A percentile compares a stretch with the other conserved stretches of the same genome.
Evolutionary conservation across 495 filamentous ascomycete genomes (phyloP).

Genomic region (Rusavskia elegans): DNA sequence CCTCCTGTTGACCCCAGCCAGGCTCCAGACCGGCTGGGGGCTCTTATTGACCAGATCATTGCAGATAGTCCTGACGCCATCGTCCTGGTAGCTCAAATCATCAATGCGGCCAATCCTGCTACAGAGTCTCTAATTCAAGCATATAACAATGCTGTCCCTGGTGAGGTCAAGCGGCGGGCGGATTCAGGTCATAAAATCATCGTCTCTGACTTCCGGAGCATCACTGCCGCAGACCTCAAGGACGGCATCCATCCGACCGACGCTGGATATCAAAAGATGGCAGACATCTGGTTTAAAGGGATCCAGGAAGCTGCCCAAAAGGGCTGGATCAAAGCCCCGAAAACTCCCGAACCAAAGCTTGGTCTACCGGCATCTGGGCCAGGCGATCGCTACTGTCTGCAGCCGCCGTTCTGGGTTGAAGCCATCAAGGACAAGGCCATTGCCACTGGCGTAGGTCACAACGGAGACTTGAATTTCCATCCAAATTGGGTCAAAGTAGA

Average conservation of each 20-base stretch:
- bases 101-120: constrained; percentile 13
- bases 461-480: not conserved
- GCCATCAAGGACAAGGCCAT: not conserved
- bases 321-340: constrained; percentile 21
- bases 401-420: not conserved
- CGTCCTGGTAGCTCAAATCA: constrained; percentile 22
- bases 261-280: constrained; percentile 30
- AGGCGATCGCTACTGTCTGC: constrained; percentile 4
- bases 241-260: constrained; percentile 27
- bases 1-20: not conserved
- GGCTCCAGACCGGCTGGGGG: constrained; percentile 16
- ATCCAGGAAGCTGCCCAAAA: constrained; percentile 20
- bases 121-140: constrained; percentile 14
- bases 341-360: constrained; percentile 10
- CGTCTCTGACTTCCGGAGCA: constrained; percentile 16
- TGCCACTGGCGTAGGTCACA: not conserved
- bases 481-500: not conserved
- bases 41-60: constrained; percentile 19
- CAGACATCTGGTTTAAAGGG: constrained; percentile 25
- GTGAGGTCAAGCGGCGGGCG: constrained; percentile 14
- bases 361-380: constrained; percentile 16
- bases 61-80: constrained; percentile 18
- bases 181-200: constrained; percentile 12
- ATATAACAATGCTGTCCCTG: constrained; percentile 15
- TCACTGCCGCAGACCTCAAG: constrained; percentile 11